These are phyloP conservation scores for Coemansia sp. DNA, from an alignment of 192 early-diverging fungal genomes.

Conservation along the genomic window DNA sequence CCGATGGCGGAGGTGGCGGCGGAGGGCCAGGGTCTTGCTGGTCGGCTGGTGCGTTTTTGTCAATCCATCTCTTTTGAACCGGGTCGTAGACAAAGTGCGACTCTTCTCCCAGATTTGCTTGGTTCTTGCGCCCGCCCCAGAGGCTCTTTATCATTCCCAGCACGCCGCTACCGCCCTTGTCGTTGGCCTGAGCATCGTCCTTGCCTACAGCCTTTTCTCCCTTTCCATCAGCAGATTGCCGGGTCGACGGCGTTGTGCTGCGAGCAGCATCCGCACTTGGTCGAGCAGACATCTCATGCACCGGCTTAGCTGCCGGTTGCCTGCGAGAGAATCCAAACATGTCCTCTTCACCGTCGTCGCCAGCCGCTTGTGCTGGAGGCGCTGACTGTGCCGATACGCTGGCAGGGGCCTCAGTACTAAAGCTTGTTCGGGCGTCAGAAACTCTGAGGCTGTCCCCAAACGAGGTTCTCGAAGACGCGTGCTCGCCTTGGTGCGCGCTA, in stretches of 20 bases:
- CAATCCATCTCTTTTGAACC: slow-evolving; percentile 80
- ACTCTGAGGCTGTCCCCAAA: slow-evolving; percentile 6
- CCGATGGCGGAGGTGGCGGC: slow-evolving; percentile 41
- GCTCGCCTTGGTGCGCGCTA: slow-evolving; percentile 1
- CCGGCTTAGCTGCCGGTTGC: slow-evolving; percentile 2
- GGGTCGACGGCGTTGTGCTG: slow-evolving; percentile 13
- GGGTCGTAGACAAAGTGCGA: slow-evolving; percentile 84
- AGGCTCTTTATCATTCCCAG: slow-evolving; percentile 50
- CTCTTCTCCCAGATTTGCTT: slow-evolving; percentile 85
- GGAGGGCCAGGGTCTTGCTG: slow-evolving; percentile 27
- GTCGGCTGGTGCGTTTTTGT: slow-evolving; percentile 32
- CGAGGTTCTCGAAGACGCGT: slow-evolving; percentile 10
- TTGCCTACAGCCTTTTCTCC: slow-evolving; percentile 12
- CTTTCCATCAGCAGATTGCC: slow-evolving; percentile 9
- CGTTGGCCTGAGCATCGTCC: slow-evolving; percentile 23
- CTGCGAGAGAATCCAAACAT: slow-evolving; percentile 50
- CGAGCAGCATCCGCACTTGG: slow-evolving; percentile 19
- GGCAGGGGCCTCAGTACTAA: background rate
- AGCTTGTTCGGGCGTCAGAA: background rate
- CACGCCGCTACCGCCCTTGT: slow-evolving; percentile 55
- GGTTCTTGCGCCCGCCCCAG: slow-evolving; percentile 51
- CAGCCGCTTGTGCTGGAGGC: background rate
- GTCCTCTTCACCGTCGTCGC: slow-evolving; percentile 42
- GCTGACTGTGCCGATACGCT: background rate
- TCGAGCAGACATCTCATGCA: slow-evolving; percentile 4